phyloP scores from a whole-genome alignment of 257 asterid species.

The Asclepias syriaca region DNA sequence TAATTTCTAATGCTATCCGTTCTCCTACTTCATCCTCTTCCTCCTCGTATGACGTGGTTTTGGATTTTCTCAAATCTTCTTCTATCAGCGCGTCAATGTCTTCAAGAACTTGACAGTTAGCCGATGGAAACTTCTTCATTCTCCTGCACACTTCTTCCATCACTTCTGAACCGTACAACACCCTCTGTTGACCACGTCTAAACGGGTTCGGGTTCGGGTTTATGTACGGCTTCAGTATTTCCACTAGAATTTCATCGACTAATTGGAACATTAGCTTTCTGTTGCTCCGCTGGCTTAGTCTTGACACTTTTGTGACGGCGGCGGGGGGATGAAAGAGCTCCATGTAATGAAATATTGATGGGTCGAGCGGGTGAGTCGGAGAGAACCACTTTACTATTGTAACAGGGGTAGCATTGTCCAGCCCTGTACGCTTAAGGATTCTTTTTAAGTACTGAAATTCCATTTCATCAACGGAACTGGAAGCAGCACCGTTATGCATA shows the following conservation, averaged over 20 bases:
- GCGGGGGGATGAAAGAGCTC: constrained; percentile 56
- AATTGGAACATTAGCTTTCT: constrained; percentile 69
- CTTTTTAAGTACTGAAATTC: constrained; percentile 39
- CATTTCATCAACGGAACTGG: constrained; percentile 26
- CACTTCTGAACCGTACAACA: constrained; percentile 20
- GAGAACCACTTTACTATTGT: constrained; percentile 52
- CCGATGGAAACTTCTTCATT: constrained; percentile 43
- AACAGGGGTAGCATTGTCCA: constrained; percentile 30
- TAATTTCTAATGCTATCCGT: constrained; percentile 42
- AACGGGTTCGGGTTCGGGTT: constrained; percentile 6
- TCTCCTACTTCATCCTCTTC: constrained; percentile 42
- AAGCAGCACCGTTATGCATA: constrained; percentile 27
- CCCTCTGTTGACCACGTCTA: not conserved
- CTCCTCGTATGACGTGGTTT: not conserved
- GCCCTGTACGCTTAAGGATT: constrained; percentile 60
- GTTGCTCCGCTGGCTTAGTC: constrained; percentile 38
- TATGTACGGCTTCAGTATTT: constrained; percentile 33
- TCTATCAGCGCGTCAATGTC: constrained; percentile 64
- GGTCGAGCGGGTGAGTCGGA: constrained; percentile 66
- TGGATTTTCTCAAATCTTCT: constrained; percentile 28
- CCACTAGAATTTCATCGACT: constrained; percentile 54
- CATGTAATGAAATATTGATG: constrained; percentile 65
- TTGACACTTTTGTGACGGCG: constrained; percentile 14
- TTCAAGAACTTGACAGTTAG: constrained; percentile 55
- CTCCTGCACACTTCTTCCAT: constrained; percentile 35